Percentiles rank a stretch among this genome's conserved stretches.
These are phyloP conservation scores for Lagenaria siceraria DNA, from an alignment of 306 rosid species.

Conservation along the genomic window DNA sequence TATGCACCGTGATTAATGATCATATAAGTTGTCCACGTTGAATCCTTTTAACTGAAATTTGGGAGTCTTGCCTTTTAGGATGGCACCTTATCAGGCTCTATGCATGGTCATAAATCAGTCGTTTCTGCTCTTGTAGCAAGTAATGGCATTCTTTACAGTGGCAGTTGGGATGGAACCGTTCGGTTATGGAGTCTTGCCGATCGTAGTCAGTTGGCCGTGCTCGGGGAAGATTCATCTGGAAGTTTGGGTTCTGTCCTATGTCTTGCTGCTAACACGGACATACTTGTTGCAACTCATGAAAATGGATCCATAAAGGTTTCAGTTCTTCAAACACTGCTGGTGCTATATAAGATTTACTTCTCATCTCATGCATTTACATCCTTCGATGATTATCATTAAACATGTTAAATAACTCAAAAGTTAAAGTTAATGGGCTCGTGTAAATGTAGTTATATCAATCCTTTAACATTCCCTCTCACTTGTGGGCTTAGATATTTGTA, in stretches of 20 bases:
- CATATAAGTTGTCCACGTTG: background rate
- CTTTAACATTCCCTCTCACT: no score
- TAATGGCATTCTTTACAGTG: constrained; percentile 76
- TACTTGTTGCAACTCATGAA: constrained; percentile 71
- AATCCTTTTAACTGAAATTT: background rate
- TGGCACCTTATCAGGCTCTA: constrained; percentile 49
- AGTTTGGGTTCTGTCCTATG: constrained; percentile 45
- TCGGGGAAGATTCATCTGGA: constrained; percentile 56
- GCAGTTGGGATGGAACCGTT: constrained; percentile 96
- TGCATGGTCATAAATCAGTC: constrained; percentile 76
- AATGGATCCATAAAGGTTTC: constrained; percentile 73
- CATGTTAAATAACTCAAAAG: background rate
- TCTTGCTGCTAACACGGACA: constrained; percentile 36
- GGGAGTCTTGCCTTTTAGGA: constrained; percentile 29
- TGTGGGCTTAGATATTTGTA: no score
- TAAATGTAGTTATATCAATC: no score
- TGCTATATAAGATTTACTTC: background rate
- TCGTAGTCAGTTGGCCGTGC: constrained; percentile 63
- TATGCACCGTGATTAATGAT: background rate
- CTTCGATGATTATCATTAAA: background rate
- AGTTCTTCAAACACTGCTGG: constrained; percentile 17
- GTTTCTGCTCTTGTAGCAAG: constrained; percentile 69
- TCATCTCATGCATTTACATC: background rate
- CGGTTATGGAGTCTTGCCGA: constrained; percentile 82
- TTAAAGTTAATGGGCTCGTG: no score